phyloP scores from a whole-genome alignment of 148 eudicot species.

The Agrostemma githago region DNA sequence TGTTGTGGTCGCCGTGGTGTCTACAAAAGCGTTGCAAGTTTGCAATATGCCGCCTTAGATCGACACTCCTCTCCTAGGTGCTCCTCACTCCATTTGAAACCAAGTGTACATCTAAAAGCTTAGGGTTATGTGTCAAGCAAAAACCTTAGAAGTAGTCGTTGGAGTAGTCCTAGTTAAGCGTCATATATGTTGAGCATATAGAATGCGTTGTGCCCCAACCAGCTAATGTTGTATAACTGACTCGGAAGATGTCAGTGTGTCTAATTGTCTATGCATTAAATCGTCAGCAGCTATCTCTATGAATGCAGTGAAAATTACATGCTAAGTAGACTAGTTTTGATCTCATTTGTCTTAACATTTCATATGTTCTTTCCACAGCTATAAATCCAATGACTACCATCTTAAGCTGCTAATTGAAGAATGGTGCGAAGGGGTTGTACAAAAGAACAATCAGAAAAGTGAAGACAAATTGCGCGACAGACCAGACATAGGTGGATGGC shows the following conservation, averaged over 20 bases:
- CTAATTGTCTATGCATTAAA: neutral
- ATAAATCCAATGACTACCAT: conserved; percentile 79
- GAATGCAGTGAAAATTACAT: neutral
- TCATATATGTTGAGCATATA: too few relatives aligned
- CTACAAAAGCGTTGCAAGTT: too few relatives aligned
- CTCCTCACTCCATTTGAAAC: too few relatives aligned
- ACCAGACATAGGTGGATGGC: conserved; percentile 44
- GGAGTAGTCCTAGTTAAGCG: too few relatives aligned
- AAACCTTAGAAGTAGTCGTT: too few relatives aligned
- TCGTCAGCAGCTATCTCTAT: neutral
- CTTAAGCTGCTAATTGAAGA: conserved; percentile 92
- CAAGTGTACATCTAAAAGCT: too few relatives aligned
- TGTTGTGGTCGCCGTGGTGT: too few relatives aligned
- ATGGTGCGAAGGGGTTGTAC: conserved; percentile 95
- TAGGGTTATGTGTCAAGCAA: too few relatives aligned
- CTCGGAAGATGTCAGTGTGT: neutral
- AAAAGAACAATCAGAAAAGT: conserved; percentile 34
- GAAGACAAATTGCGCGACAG: conserved; percentile 28
- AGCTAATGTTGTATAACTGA: too few relatives aligned
- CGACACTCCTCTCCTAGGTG: too few relatives aligned
- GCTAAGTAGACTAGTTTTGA: neutral
- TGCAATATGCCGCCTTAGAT: too few relatives aligned
- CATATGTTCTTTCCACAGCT: conserved; percentile 38
- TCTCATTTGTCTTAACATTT: conserved; percentile 1
- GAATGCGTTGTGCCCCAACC: too few relatives aligned